Evolutionary conservation across 2,329 filamentous ascomycete genomes (phyloP), one percentile per base, ranked within the genome.

Genomic region (Fusarium napiforme): DNA sequence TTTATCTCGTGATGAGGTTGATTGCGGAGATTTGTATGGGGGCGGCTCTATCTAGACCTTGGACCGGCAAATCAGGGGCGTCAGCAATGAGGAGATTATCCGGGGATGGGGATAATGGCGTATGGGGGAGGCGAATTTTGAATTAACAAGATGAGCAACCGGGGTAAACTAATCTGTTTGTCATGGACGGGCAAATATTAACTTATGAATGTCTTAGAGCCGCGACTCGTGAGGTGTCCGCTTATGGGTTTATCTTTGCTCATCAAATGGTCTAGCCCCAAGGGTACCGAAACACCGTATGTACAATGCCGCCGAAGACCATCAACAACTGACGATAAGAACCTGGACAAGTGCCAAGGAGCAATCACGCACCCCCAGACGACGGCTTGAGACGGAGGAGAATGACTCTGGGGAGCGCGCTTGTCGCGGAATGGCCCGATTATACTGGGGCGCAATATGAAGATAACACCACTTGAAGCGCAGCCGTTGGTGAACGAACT

Each of bases 361-460:
- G 30, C 15, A 52, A 59, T 39, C n/a, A 64, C 32, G 61, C 36
- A 66, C 63, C 67, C 62, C 64, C 60, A 64, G 64, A 70, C 50
- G 65, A 56, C 63, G 72, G 68, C 61, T 72, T 71, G 42, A 70
- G 60, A 60, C 65, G 70, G 72, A 69, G 32, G 56, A 58, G 28
- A 49, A n/a, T 58, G 56, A 58, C 59, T 75, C 68, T 78, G 76
- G 76, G 76, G 75, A 72, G 60, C 67, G 76, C 76, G 76, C 76
- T 78, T 78, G 76, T 78, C 76, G 76, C 76, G 76, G 71, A 60
- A 67, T 77, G 76, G 73, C 53, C 66, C 59, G 64, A 73, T 67
- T 64, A 74, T 30, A 69, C 65, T 64, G 71, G 65, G 69, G 55
- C 64, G 42, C 59, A 68, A 60, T 45, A 49, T 67, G 64, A 70